Percentiles rank a stretch among this genome's conserved stretches.
These are phyloP conservation scores for Leccinum barrowsii DNA, from an alignment of 768 basidiomycete species.

Conservation along the genomic window DNA sequence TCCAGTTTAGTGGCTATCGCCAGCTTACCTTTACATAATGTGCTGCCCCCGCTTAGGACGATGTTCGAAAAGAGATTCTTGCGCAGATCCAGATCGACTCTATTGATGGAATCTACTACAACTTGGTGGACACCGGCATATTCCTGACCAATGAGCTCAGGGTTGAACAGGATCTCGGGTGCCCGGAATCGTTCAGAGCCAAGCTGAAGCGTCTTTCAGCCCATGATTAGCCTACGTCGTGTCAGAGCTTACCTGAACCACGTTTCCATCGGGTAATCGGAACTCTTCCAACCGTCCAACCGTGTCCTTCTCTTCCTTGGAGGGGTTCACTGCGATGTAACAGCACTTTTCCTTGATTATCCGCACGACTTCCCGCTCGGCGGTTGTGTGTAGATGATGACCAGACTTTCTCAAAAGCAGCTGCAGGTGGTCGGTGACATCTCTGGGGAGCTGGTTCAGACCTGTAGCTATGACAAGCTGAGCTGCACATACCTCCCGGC, in stretches of 20 bases:
- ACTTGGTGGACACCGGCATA: conserved; percentile 98
- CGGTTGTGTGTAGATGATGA: conserved; percentile 92
- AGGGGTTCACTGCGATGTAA: conserved; percentile 88
- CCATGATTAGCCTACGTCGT: conserved; percentile 10
- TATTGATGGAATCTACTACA: conserved; percentile 95
- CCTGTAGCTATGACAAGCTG: background rate
- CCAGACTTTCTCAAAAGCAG: conserved; percentile 91
- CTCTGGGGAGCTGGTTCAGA: conserved; percentile 44
- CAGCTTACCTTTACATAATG: conserved; percentile 80
- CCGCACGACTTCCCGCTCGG: conserved; percentile 94
- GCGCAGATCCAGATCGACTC: conserved; percentile 93
- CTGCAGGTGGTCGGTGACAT: conserved; percentile 96
- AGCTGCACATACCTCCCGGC: conserved; percentile 72
- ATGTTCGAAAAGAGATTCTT: conserved; percentile 96
- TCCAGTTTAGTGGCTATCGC: conserved; percentile 2
- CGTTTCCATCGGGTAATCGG: conserved; percentile 90
- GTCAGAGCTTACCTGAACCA: conserved; percentile 67
- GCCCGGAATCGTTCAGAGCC: conserved; percentile 94
- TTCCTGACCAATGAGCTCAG: conserved; percentile 93
- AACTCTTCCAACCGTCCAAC: conserved; percentile 81
- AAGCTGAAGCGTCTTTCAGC: conserved; percentile 49
- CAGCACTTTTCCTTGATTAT: conserved; percentile 99
- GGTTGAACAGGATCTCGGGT: conserved; percentile 96
- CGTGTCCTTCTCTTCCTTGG: conserved; percentile 93
- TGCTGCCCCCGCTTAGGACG: conserved; percentile 94